Evolutionary conservation across 2,329 filamentous ascomycete genomes (phyloP), one percentile per base, ranked within the genome.

Genomic region (Colletotrichum horii): DNA sequence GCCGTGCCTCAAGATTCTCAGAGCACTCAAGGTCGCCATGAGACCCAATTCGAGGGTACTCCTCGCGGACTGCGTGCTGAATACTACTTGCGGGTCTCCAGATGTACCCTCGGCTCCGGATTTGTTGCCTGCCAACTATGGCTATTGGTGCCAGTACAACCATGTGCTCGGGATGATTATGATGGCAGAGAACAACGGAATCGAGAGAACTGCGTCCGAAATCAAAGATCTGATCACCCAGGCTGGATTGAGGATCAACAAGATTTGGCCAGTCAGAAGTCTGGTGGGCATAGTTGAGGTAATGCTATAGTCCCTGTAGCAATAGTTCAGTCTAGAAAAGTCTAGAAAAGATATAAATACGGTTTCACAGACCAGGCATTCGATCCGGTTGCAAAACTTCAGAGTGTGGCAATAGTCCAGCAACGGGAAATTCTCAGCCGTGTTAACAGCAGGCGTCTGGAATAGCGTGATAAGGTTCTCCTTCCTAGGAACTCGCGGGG

Each of bases 151-250:
- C 19, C 76, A 83, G 8, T 84, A 82, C 61, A 81, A 78, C 4
- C 82, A 84, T 56, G 77, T 80, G 58, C 80, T 83, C 1, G 83
- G 84, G 61, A 71, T 84, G 11, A 78, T 77, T 38, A 81, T 85
- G 79, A 83, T 83, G 81, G 71, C 80, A 3, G 79, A 80, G 43
- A 82, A 84, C 75, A 85, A 84, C 58, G 83, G 83, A 2, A 84
- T 85, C 48, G 83, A 85, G 78, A 77, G 82, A 3, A 84, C 81
- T 52, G 83, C 82, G 1, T 78, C 77, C 3, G 79, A 84, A 60
- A 83, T 84, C 62, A 76, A 77, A 15, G 73, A 66, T 24, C 74
- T 84, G 8, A 55, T 82, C 30, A 77, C 81, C 65, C 69, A 69
- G 26, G 80, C 83, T 9, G 83, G 82, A 1, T 75, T 84, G 38